Evolutionary conservation across 73 alveolate species (phyloP).

Genomic region (Stentor coeruleus): DNA sequence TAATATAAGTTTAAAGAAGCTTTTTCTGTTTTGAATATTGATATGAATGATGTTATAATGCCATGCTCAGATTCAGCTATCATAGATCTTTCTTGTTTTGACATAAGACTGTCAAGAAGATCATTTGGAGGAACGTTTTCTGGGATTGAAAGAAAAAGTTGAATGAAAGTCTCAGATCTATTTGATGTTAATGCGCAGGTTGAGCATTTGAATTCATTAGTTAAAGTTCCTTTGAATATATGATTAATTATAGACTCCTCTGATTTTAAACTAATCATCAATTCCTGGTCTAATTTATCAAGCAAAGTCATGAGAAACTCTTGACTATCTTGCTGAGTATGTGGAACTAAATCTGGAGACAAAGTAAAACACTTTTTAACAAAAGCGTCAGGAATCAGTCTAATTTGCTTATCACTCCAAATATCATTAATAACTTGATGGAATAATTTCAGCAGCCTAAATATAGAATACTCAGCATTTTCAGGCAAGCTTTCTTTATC

Average conservation of each 20-base stretch:
- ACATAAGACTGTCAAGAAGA: background rate
- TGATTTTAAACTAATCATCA: background rate
- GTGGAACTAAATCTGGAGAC: background rate
- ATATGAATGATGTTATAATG: background rate
- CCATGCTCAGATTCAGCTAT: no score
- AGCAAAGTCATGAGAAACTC: background rate
- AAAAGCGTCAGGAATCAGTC: background rate
- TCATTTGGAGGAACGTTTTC: background rate
- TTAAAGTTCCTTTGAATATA: background rate
- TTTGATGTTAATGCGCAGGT: background rate
- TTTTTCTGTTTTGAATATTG: background rate
- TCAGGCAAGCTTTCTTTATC: background rate
- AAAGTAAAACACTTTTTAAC: background rate
- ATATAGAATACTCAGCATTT: background rate
- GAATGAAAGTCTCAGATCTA: background rate
- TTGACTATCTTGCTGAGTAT: slow-evolving; percentile 22
- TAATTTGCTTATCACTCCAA: background rate
- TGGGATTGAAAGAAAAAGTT: slow-evolving; percentile 1
- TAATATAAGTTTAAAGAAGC: background rate
- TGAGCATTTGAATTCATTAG: background rate
- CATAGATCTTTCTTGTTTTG: background rate
- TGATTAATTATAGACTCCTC: background rate
- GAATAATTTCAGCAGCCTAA: background rate
- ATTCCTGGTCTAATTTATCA: background rate
- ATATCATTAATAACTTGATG: background rate